Base-by-base conservation (phyloP, 208 protist genomes). In the Acanthamoeba lenticulata region DNA sequence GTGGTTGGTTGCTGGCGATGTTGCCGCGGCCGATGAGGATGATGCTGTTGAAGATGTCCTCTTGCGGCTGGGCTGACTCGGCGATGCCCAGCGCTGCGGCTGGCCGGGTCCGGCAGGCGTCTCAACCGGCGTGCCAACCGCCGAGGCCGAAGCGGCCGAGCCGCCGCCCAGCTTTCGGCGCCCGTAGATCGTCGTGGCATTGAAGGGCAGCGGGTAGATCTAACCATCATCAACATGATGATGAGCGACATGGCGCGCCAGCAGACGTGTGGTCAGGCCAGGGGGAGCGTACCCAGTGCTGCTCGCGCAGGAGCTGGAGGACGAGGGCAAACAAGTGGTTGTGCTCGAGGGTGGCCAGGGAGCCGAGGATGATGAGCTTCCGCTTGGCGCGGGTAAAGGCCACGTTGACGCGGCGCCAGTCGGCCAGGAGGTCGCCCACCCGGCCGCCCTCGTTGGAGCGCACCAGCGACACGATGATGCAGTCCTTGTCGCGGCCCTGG, bases 371-470 rank as follows among this genome's bases (percentile, higher is more conserved):
- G 9, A 99, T 95, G 21, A 99, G 90, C 93, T 99, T 99, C n/a
- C 91, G 83, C 94, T 98, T 98, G 38, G 98, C 98, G 29, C 98
- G 95, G 19, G 98, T 99, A 36, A 99, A 92, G 27, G 98, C 98
- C 1, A 99, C 98, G 94, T 99, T 99, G 34, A 99, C 49, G 29
- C 98, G 81, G 9, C 97, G 89, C 98, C 97, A 98, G 95, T 99
- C 98, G 1, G 72, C 32, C 17, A 98, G 67, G n/a, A 98, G 94
- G 17, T 97, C 95, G 47, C 98, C 98, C 38, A 98, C 90, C 62
- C 96, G 45, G 42, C 7, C 11, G 60, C 90, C 52, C 29, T 38
- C 34, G 86, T 98, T 98, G 40, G 94, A 96, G 4, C 96, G 94
- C 17, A 98, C 97, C 38, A 98, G 86, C 38, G 95, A 97, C 29